These are phyloP conservation scores for Xylaria castorea DNA, from an alignment of 495 filamentous ascomycete genomes.

Conservation along the genomic window DNA sequence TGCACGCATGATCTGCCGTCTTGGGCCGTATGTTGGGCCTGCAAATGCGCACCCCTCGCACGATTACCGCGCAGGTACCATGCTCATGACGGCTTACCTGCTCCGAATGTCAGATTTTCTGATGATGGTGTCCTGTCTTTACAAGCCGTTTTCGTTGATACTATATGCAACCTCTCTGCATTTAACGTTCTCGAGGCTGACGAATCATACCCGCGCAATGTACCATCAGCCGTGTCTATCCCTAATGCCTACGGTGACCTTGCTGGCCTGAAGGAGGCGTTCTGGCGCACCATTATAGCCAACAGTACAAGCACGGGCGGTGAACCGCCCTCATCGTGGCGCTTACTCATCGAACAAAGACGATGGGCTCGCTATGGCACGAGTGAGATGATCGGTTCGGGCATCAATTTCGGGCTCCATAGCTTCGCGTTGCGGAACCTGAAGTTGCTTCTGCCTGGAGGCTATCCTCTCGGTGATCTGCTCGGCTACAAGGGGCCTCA, in stretches of 20 bases:
- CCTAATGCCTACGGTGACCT: background rate
- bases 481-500: background rate
- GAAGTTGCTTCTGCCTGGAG: background rate
- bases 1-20: background rate
- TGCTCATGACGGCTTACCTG: background rate
- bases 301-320: background rate
- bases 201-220: background rate
- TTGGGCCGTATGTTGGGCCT: conserved; percentile 4
- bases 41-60: background rate
- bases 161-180: background rate
- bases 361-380: background rate
- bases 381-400: background rate
- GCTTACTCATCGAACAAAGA: background rate
- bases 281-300: background rate
- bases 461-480: background rate
- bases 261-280: background rate
- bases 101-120: background rate
- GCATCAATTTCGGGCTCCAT: conserved; percentile 5
- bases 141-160: background rate
- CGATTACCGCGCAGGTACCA: background rate
- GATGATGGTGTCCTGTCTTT: background rate
- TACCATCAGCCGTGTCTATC: background rate
- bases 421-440: background rate
- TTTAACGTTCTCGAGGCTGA: conserved; percentile 1
- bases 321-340: background rate